A percentile compares a stretch with the other conserved stretches of the same genome.
Evolutionary conservation across 2,329 filamentous ascomycete genomes (phyloP).

Genomic region (Hypocreales sp.): DNA sequence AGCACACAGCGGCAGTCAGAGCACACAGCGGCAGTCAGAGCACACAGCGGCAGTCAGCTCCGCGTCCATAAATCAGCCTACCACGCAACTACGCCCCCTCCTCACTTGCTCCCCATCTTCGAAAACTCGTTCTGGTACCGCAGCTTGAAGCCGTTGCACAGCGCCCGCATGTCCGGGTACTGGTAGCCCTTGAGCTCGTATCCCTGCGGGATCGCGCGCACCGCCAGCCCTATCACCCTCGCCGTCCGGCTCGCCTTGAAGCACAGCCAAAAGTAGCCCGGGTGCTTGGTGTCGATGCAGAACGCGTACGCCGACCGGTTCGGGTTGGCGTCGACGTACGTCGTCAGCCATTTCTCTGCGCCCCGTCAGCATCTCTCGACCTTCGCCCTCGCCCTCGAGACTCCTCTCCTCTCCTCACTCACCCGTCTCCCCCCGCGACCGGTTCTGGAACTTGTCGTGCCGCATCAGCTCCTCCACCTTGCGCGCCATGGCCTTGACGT

Average conservation of each 20-base stretch:
- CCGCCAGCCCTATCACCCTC: constrained; percentile 60
- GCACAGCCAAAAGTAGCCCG: constrained; percentile 89
- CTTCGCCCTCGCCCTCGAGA: too few relatives aligned
- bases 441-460: constrained; percentile 84
- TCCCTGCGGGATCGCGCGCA: constrained; percentile 83
- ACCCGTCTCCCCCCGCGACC: constrained; percentile 72
- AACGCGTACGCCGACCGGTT: constrained; percentile 89
- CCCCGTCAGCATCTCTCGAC: constrained; percentile 7
- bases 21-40: too few relatives aligned
- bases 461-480: constrained; percentile 95
- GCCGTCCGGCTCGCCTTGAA: constrained; percentile 81
- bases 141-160: constrained; percentile 96
- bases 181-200: constrained; percentile 80
- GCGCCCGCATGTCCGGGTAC: constrained; percentile 86
- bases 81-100: too few relatives aligned
- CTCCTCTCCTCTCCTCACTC: too few relatives aligned
- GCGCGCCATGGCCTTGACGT: constrained; percentile 93
- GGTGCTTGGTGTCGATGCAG: constrained; percentile 82
- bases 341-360: constrained; percentile 84
- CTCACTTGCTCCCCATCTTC: constrained; percentile 33
- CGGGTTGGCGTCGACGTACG: constrained; percentile 92
- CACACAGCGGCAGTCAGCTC: too few relatives aligned
- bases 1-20: too few relatives aligned
- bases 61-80: too few relatives aligned
- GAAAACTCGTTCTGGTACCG: constrained; percentile 52